Evolutionary conservation across 148 eudicot species (phyloP).

Genomic region (Talinum fruticosum): DNA sequence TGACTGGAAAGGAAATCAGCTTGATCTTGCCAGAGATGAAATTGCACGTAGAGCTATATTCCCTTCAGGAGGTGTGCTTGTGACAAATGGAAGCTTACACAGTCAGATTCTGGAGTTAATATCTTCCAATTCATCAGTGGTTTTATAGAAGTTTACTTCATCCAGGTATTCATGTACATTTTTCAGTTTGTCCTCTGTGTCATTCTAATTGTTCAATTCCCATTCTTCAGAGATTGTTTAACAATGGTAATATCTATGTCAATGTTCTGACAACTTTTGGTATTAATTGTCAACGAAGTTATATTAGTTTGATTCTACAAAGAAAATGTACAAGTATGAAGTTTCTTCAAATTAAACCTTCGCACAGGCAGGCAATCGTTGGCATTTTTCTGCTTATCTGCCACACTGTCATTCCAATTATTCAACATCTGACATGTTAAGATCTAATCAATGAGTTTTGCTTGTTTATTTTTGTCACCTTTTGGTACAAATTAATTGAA

Average conservation of each 20-base stretch:
- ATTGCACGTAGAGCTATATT: constrained; percentile 55
- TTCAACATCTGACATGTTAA: not conserved
- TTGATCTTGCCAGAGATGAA: constrained; percentile 76
- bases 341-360: not conserved
- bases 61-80: constrained; percentile 86
- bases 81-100: constrained; percentile 61
- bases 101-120: constrained; percentile 52
- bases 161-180: constrained; percentile 22
- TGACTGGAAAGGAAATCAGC: constrained; percentile 75
- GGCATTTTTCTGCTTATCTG: not conserved
- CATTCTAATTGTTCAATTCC: not conserved
- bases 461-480: not conserved
- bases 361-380: not conserved
- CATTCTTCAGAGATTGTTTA: not conserved
- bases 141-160: constrained; percentile 20
- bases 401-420: not conserved
- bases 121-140: constrained; percentile 40
- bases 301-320: not conserved
- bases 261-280: not conserved
- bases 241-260: not conserved
- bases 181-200: not conserved
- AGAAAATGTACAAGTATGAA: not conserved
- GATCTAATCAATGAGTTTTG: not conserved
- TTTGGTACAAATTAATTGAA: not conserved
- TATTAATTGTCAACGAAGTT: not conserved